Percentiles rank a stretch among this genome's conserved stretches.
Evolutionary conservation across 148 eudicot genomes (phyloP).

Genomic region (Rhododendron griersonianum): DNA sequence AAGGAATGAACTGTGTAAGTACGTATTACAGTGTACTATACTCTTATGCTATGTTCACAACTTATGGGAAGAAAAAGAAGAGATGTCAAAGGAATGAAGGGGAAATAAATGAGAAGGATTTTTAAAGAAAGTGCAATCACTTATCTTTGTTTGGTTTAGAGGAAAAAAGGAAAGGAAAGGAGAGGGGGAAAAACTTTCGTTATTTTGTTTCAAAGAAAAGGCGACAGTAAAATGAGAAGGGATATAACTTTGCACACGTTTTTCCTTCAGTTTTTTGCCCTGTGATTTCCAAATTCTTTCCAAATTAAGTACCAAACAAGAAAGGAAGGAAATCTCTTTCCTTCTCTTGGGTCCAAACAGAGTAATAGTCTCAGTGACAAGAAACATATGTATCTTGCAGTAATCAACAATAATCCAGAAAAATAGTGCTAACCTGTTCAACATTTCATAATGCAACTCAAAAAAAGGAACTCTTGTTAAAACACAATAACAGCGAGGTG

Average conservation of each 20-base stretch:
- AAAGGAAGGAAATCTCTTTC: background rate
- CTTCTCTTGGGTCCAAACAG: background rate
- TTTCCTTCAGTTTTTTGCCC: background rate
- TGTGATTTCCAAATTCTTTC: background rate
- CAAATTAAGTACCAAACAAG: background rate
- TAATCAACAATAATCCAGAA: background rate
- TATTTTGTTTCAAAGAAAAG: background rate
- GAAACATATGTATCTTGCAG: background rate
- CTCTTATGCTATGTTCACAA: background rate
- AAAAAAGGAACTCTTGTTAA: conserved; percentile 92
- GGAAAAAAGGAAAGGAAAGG: background rate
- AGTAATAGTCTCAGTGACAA: background rate
- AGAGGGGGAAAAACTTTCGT: background rate
- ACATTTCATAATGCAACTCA: conserved; percentile 87
- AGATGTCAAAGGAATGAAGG: background rate
- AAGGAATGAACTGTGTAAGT: background rate
- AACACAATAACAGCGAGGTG: conserved; percentile 96
- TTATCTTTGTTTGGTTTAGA: background rate
- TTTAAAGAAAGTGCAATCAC: background rate
- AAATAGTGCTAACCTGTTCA: conserved; percentile 61
- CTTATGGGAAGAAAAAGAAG: background rate
- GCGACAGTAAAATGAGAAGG: background rate
- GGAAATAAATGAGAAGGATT: background rate
- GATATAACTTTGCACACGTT: background rate
- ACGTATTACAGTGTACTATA: background rate